These are phyloP conservation scores for Emericellopsis cladophorae DNA, from an alignment of 2,329 filamentous ascomycete species.

Conservation along the genomic window DNA sequence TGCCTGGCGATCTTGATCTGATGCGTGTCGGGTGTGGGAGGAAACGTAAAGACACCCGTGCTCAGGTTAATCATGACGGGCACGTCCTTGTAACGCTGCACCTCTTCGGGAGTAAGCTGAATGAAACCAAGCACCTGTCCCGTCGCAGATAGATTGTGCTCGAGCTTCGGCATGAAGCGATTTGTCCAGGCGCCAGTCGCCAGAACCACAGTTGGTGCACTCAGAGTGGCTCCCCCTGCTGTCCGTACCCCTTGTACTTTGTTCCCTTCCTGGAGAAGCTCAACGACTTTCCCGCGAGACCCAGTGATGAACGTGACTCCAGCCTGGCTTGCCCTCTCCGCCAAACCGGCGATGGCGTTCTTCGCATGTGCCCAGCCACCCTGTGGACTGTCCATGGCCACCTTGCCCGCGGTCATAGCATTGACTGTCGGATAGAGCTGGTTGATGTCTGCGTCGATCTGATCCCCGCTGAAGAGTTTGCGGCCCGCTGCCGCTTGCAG, in stretches of 20 bases:
- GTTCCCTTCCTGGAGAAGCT: conserved; percentile 7
- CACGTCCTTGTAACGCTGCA: conserved; percentile 33
- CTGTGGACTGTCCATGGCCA: conserved; percentile 12
- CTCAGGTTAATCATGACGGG: conserved; percentile 48
- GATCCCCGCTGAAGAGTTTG: conserved; percentile 8
- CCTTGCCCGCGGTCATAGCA: conserved; percentile 8
- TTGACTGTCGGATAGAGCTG: conserved; percentile 8
- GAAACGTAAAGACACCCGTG: conserved; percentile 41
- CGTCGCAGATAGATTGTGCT: conserved; percentile 48
- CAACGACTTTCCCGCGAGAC: conserved; percentile 11
- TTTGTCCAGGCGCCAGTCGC: conserved; percentile 58
- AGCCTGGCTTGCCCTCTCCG: conserved; percentile 10
- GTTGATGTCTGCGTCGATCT: conserved; percentile 11
- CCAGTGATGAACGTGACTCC: conserved; percentile 19
- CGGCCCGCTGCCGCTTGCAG: too few species aligned
- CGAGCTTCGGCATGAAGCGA: conserved; percentile 34
- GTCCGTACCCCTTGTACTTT: conserved; percentile 13
- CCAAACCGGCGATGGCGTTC: conserved; percentile 12
- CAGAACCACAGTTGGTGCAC: conserved; percentile 47
- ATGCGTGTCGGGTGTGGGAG: conserved; percentile 30
- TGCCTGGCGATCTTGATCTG: conserved; percentile 49
- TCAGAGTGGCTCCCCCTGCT: conserved; percentile 24
- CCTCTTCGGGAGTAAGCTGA: conserved; percentile 44
- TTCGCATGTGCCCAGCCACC: conserved; percentile 21
- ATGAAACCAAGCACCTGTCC: conserved; percentile 57